Evolutionary conservation across 2,329 filamentous ascomycete genomes (phyloP).

Genomic region (Aureobasidium sp.): DNA sequence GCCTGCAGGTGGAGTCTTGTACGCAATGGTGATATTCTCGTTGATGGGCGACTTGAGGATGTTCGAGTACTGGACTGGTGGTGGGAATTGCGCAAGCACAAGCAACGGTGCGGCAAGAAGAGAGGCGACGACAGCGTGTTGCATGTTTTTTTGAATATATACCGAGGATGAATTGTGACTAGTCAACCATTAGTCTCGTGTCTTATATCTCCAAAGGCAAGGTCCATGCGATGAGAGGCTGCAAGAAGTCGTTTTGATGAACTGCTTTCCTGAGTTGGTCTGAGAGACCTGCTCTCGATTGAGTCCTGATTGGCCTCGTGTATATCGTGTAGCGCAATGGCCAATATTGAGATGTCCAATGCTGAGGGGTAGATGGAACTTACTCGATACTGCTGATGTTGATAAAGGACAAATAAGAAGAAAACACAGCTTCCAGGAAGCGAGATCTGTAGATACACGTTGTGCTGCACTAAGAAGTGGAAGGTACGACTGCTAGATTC

Average conservation of each 20-base stretch:
- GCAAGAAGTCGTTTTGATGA: background rate
- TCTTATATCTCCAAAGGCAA: background rate
- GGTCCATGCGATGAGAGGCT: background rate
- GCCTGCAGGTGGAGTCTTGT: slow-evolving; percentile 51
- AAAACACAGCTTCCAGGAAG: too few species aligned
- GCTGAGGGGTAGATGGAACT: background rate
- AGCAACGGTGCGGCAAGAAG: background rate
- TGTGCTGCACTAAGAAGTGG: background rate
- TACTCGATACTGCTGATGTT: background rate
- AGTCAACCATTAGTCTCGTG: background rate
- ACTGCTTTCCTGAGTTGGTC: background rate
- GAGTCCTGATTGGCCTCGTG: background rate
- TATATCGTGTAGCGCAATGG: background rate
- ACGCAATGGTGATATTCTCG: slow-evolving; percentile 56
- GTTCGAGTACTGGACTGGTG: slow-evolving; percentile 34
- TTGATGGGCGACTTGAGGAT: slow-evolving; percentile 55
- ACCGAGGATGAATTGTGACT: background rate
- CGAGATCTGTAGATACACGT: background rate
- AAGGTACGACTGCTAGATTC: background rate
- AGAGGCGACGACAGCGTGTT: background rate
- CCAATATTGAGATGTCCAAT: background rate
- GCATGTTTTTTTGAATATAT: background rate
- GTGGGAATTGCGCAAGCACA: slow-evolving; percentile 30
- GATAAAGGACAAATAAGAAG: background rate
- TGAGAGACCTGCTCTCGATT: too few species aligned